Percentiles rank a stretch among this genome's conserved stretches.
Conservation (phyloP, 1,139 yeast genomes). For the Yamadazyma diddensiae region DNA sequence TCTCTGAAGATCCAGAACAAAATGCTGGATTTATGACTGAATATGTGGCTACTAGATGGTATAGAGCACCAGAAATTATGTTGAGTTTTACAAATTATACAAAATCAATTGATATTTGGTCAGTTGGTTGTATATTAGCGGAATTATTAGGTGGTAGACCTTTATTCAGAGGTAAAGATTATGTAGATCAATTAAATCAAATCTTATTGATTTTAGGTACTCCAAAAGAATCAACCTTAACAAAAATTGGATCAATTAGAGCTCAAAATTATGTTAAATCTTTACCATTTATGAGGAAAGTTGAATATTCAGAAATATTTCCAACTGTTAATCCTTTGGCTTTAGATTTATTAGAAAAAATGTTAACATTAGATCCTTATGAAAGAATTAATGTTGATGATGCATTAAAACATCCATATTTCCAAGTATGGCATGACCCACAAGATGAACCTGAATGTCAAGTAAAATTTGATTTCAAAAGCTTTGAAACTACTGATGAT, state of each 20-base stretch:
- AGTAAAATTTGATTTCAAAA: constrained; percentile 74
- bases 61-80: constrained; percentile 97
- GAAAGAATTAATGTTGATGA: constrained; percentile 85
- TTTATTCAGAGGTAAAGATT: constrained; percentile 89
- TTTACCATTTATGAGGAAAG: constrained; percentile 77
- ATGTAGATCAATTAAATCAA: constrained; percentile 91
- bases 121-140: constrained; percentile 94
- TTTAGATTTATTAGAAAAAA: constrained; percentile 71
- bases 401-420: constrained; percentile 86
- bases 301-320: constrained; percentile 69
- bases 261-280: constrained; percentile 93
- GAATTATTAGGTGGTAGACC: constrained; percentile 92
- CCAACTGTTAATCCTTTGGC: constrained; percentile 89
- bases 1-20: constrained; percentile 75
- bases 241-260: constrained; percentile 80
- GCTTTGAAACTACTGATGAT: constrained; percentile 86
- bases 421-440: constrained; percentile 95
- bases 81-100: constrained; percentile 89
- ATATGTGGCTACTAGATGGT: constrained; percentile 98
- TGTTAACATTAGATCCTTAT: constrained; percentile 86
- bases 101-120: constrained; percentile 96
- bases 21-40: constrained; percentile 93
- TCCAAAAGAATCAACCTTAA: constrained; percentile 79
- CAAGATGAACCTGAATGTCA: constrained; percentile 89
- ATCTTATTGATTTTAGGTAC: constrained; percentile 85